These are phyloP conservation scores for Diplodia mutila DNA, from an alignment of 2,329 filamentous ascomycete genomes.

Conservation along the genomic window DNA sequence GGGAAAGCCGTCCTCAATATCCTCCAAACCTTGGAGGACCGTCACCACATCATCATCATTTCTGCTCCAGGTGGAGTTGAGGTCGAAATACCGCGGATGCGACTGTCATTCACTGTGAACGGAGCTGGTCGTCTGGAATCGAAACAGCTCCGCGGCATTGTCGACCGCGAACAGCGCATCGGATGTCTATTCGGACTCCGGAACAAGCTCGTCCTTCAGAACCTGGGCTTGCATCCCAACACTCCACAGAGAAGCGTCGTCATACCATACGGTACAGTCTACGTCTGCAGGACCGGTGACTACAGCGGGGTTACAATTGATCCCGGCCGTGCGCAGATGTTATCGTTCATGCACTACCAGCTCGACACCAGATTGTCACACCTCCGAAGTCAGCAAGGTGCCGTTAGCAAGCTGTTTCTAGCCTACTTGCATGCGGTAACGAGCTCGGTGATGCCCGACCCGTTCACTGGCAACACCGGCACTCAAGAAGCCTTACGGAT, in stretches of 20 bases:
- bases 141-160: conserved; percentile 55
- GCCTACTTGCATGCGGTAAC: conserved; percentile 60
- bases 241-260: conserved; percentile 8
- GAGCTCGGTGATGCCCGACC: conserved; percentile 56
- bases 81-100: conserved; percentile 53
- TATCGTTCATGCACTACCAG: conserved; percentile 5
- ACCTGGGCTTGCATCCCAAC: neutral
- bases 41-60: neutral
- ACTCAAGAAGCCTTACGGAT: conserved; percentile 59
- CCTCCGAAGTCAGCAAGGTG: neutral
- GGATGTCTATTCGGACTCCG: conserved; percentile 45
- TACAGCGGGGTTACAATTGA: neutral
- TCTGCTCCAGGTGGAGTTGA: neutral
- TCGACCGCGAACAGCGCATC: conserved; percentile 29
- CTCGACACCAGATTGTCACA: neutral
- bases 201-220: conserved; percentile 54
- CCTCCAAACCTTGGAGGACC: neutral
- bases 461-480: conserved; percentile 54
- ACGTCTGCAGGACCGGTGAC: neutral
- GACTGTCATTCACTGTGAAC: conserved; percentile 52
- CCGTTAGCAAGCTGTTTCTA: conserved; percentile 55
- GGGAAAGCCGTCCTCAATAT: neutral
- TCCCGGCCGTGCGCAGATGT: neutral
- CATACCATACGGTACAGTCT: conserved; percentile 8
- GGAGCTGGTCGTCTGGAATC: conserved; percentile 38